Evolutionary conservation across 108 stramenopile species (phyloP).

Genomic region (Licmophora abbreviata): DNA sequence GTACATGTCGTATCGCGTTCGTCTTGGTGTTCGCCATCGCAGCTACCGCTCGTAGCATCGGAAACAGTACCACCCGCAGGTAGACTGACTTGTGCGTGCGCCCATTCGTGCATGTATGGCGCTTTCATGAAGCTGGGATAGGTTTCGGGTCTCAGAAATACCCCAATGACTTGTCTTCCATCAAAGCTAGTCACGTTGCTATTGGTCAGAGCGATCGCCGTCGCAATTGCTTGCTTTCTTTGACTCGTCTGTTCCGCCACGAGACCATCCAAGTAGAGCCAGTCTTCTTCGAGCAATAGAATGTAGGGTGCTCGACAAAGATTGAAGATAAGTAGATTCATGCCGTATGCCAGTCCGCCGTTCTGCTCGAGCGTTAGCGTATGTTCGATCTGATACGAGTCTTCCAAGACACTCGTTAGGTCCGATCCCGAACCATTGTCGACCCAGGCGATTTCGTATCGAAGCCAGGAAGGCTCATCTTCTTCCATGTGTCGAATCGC

Average conservation of each 20-base stretch:
- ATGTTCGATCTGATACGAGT: constrained; percentile 33
- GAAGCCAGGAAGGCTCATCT: constrained; percentile 26
- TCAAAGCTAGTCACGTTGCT: constrained; percentile 16
- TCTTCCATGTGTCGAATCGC: constrained; percentile 46
- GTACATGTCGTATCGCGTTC: too few species aligned
- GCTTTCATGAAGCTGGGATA: constrained; percentile 17
- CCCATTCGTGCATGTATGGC: constrained; percentile 1
- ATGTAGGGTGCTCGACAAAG: constrained; percentile 39
- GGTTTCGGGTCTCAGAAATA: constrained; percentile 33
- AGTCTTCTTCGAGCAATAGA: constrained; percentile 37
- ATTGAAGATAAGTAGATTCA: constrained; percentile 33
- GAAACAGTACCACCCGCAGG: background rate
- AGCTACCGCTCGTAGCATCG: background rate
- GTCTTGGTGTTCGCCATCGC: too few species aligned
- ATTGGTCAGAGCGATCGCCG: constrained; percentile 23
- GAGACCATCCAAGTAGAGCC: constrained; percentile 39
- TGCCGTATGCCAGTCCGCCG: constrained; percentile 33
- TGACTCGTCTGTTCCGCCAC: constrained; percentile 22
- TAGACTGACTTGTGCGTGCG: background rate
- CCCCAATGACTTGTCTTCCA: constrained; percentile 26
- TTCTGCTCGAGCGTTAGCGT: constrained; percentile 23
- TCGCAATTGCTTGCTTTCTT: constrained; percentile 24
- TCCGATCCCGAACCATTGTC: constrained; percentile 26
- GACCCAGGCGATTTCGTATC: constrained; percentile 47
- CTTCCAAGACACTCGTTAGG: constrained; percentile 10